Evolutionary conservation across 2,329 filamentous ascomycete genomes (phyloP).

Genomic region (Coleophoma crateriformis): DNA sequence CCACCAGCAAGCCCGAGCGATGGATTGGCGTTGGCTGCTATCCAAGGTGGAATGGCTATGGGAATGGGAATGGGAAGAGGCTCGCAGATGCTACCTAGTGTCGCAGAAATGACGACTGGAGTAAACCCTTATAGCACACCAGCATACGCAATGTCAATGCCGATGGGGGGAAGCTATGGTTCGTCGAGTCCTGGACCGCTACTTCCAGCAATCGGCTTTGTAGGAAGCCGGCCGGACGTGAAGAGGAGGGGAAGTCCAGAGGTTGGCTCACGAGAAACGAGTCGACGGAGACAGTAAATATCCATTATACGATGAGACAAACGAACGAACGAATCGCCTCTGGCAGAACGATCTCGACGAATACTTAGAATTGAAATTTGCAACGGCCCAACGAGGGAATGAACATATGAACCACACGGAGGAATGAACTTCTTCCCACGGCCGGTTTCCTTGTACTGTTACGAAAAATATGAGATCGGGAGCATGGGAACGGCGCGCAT

Average conservation of each 20-base stretch:
- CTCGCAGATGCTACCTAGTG: slow-evolving; percentile 44
- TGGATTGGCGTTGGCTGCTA: slow-evolving; percentile 25
- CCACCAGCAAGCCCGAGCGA: slow-evolving; percentile 32
- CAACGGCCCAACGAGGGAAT: too few species aligned
- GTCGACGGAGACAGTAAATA: slow-evolving; percentile 33
- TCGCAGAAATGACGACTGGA: slow-evolving; percentile 59
- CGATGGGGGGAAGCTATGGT: slow-evolving; percentile 15
- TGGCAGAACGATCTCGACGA: not conserved
- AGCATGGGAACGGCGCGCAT: too few species aligned
- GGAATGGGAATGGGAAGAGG: slow-evolving; percentile 19
- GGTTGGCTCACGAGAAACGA: slow-evolving; percentile 37
- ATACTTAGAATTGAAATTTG: not conserved
- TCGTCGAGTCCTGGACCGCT: slow-evolving; percentile 36
- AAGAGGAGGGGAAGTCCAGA: slow-evolving; percentile 52
- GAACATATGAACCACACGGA: too few species aligned
- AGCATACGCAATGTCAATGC: slow-evolving; percentile 38
- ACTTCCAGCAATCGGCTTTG: slow-evolving; percentile 23
- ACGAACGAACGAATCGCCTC: not conserved
- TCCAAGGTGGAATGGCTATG: slow-evolving; percentile 18
- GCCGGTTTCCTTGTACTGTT: too few species aligned
- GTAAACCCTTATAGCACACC: slow-evolving; percentile 56
- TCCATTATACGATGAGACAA: slow-evolving; percentile 2
- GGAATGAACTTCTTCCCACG: too few species aligned
- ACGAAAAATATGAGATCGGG: too few species aligned
- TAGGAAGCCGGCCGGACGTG: slow-evolving; percentile 22